phyloP scores from a whole-genome alignment of 2,329 filamentous ascomycete species.

The Fusarium pseudocircinatum region DNA sequence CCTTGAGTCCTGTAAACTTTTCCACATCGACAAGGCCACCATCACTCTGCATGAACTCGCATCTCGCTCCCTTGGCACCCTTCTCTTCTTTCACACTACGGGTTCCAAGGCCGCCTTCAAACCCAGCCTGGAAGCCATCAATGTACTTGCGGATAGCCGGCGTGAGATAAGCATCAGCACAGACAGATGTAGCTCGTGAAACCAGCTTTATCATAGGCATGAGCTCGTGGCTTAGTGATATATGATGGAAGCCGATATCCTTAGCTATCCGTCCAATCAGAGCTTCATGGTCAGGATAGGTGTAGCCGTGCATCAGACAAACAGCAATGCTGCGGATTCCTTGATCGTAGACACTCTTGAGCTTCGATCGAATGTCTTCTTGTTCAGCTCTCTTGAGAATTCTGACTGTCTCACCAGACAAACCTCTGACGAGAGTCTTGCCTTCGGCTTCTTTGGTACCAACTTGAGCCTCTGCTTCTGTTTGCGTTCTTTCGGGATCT shows the following conservation, averaged over 20 bases:
- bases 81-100: constrained; percentile 75
- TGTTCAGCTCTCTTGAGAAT: constrained; percentile 70
- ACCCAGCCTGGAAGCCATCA: constrained; percentile 83
- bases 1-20: constrained; percentile 83
- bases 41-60: constrained; percentile 95
- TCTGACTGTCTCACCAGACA: constrained; percentile 75
- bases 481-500: constrained; percentile 73
- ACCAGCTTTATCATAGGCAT: constrained; percentile 59
- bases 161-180: constrained; percentile 57
- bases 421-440: constrained; percentile 71
- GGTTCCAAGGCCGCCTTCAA: constrained; percentile 81
- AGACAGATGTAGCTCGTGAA: constrained; percentile 54
- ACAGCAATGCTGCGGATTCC: constrained; percentile 86
- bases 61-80: constrained; percentile 76
- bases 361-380: constrained; percentile 62
- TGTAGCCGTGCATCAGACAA: constrained; percentile 92
- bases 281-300: constrained; percentile 86
- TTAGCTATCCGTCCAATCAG: constrained; percentile 78
- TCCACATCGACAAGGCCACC: constrained; percentile 78
- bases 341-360: constrained; percentile 70
- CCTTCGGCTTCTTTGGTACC: constrained; percentile 58
- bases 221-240: constrained; percentile 64
- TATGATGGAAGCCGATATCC: constrained; percentile 79
- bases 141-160: constrained; percentile 55
- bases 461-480: constrained; percentile 63